Evolutionary conservation across 371 early-diverging fungal species (phyloP).

Genomic region (Actinomortierella wolfii): DNA sequence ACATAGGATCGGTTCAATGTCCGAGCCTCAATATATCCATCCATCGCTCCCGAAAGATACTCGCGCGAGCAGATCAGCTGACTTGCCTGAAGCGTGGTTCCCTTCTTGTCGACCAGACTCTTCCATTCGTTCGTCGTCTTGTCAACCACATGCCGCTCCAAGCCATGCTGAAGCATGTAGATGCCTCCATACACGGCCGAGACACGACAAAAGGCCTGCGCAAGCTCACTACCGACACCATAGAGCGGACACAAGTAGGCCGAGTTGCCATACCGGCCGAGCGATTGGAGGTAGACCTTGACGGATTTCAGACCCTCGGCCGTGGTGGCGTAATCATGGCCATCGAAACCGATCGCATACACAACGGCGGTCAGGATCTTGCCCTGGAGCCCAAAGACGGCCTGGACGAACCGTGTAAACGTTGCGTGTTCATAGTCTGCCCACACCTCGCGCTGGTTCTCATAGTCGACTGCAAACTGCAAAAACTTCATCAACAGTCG

Average conservation of each 20-base stretch:
- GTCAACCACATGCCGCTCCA: constrained; percentile 49
- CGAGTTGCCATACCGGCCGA: constrained; percentile 89
- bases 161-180: constrained; percentile 72
- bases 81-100: constrained; percentile 49
- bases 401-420: constrained; percentile 56
- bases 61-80: constrained; percentile 58
- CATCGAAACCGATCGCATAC: constrained; percentile 74
- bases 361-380: constrained; percentile 70
- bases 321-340: constrained; percentile 55
- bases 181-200: constrained; percentile 92
- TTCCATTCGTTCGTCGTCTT: constrained; percentile 47
- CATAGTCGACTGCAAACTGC: constrained; percentile 64
- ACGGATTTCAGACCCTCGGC: constrained; percentile 67
- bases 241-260: constrained; percentile 85
- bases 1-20: constrained; percentile 51
- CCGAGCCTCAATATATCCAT: constrained; percentile 35
- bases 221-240: constrained; percentile 89
- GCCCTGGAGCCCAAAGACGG: constrained; percentile 68
- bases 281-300: constrained; percentile 72
- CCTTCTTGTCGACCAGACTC: constrained; percentile 53
- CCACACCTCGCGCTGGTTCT: constrained; percentile 46
- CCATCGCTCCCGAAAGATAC: constrained; percentile 53
- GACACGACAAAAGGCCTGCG: constrained; percentile 90
- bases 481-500: constrained; percentile 90
- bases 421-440: constrained; percentile 50